Evolutionary conservation across 768 basidiomycete genomes (phyloP), one percentile per base, ranked within the genome.

Genomic region (Rubroboletus pulcherrimus): DNA sequence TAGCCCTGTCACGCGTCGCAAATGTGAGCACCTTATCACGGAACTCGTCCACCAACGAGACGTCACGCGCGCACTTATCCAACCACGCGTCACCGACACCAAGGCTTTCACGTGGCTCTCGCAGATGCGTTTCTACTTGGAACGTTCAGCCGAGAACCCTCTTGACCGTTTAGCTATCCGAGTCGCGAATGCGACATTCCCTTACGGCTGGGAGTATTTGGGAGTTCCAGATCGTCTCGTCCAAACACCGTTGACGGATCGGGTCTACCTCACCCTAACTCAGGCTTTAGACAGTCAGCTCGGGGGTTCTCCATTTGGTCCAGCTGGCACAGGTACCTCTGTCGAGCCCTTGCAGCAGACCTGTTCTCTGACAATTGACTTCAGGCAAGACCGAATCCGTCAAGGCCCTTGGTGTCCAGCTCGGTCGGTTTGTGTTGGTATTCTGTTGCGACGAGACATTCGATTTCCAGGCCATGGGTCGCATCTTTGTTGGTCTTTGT

Each of bases 361-460:
- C 14, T 29, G 39, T 58, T 50, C 41, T 30, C 56, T 57, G 12
- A 56, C 53, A 42, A 51, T 42, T 15, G 42, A 34, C 19, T 37
- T 45, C 62, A 93, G 93, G 95, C 31, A 99, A 99, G 77, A 99
- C 97, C 0, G 97, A 99, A 73, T 98, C 97, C 2, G 97, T 99
- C 69, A 99, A 99, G 73, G 95, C 97, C 2, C 85, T 99, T 21
- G 97, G 97, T 48, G 93, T 98, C 2, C 95, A 97, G 65, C 84
- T 99, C 6, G 97, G 97, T 39, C 87, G 97, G 37, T 99, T 99
- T 66, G 97, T 99, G n/a, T 80, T 99, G 46, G 97, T 99, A n/a
- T 99, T 99, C 77, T 98, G 97, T 70, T 99, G 97, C 67, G 97
- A 99, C 72, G 97, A 99, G 71, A 97, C 92, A 0, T 98, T 99